A percentile compares a stretch with the other conserved stretches of the same genome.
phyloP scores from a whole-genome alignment of 257 asterid species.

The Knoxia roxburghii region DNA sequence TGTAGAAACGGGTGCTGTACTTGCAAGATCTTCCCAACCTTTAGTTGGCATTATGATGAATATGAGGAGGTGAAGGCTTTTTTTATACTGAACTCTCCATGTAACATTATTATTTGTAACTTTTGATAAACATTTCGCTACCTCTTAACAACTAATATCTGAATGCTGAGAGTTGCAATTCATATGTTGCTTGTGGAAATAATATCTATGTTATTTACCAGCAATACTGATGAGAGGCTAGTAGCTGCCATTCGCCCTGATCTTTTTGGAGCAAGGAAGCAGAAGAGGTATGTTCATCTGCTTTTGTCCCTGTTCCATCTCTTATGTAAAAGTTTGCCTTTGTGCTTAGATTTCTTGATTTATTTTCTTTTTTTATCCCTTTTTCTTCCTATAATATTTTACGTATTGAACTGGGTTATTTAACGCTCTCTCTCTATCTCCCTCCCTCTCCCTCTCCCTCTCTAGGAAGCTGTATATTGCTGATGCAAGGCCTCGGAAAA shows the following conservation, averaged over 20 bases:
- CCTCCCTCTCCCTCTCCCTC: slow-evolving; percentile 1
- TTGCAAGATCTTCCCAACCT: slow-evolving; percentile 97
- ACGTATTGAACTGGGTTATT: neutral
- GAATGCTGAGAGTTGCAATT: neutral
- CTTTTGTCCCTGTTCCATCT: slow-evolving; percentile 12
- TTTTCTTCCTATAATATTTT: neutral
- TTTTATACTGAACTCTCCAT: slow-evolving; percentile 4
- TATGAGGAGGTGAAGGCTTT: slow-evolving; percentile 69
- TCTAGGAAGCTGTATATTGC: slow-evolving; percentile 90
- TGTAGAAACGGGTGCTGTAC: slow-evolving; percentile 89
- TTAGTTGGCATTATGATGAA: slow-evolving; percentile 98
- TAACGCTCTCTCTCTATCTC: no score
- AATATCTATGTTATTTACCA: slow-evolving; percentile 33
- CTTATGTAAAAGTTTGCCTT: neutral
- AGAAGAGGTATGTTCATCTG: slow-evolving; percentile 46
- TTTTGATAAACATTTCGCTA: slow-evolving; percentile 5
- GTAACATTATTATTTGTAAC: slow-evolving; percentile 14
- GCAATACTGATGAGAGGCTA: slow-evolving; percentile 88
- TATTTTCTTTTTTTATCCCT: neutral
- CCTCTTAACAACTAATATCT: neutral
- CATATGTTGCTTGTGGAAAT: neutral
- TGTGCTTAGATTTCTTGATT: slow-evolving; percentile 1
- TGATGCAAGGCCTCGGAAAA: slow-evolving; percentile 99
- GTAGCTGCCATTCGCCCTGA: slow-evolving; percentile 86
- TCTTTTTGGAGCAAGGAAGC: slow-evolving; percentile 63